Evolutionary conservation across 208 protist species (phyloP).

Genomic region (Crithidia bombi): DNA sequence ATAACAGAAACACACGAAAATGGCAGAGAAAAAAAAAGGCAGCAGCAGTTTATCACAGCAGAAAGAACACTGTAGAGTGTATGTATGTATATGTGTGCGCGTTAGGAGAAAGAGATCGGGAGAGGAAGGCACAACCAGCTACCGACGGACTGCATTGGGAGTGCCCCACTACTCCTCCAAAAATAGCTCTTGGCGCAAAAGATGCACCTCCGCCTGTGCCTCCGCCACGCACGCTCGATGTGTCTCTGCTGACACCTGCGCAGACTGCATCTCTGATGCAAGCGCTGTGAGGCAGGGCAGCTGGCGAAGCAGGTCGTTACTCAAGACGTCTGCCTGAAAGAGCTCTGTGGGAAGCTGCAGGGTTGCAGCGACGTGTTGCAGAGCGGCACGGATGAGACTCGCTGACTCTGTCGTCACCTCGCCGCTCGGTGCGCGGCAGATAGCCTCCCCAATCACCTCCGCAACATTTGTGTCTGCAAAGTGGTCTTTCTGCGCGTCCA

Average conservation of each 20-base stretch:
- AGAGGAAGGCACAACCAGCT: too few species aligned
- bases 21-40: not conserved
- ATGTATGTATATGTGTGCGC: too few species aligned
- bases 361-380: conserved; percentile 5
- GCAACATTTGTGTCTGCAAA: not conserved
- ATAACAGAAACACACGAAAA: too few species aligned
- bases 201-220: conserved; percentile 20
- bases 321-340: conserved; percentile 14
- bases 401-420: not conserved
- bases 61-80: too few species aligned
- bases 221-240: conserved; percentile 26
- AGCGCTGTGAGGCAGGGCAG: conserved; percentile 11
- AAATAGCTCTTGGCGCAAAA: conserved; percentile 31
- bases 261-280: not conserved
- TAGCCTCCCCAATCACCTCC: not conserved
- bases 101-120: conserved; percentile 16
- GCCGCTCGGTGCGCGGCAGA: not conserved
- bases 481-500: not conserved
- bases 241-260: not conserved
- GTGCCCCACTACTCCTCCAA: not conserved
- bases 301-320: conserved; percentile 5
- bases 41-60: not conserved
- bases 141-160: too few species aligned
- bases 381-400: not conserved
- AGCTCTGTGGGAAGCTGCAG: conserved; percentile 26